Percentiles rank a stretch among this genome's conserved stretches.
These are phyloP conservation scores for Candida anutae DNA, from an alignment of 1,139 yeast genomes.

Conservation along the genomic window DNA sequence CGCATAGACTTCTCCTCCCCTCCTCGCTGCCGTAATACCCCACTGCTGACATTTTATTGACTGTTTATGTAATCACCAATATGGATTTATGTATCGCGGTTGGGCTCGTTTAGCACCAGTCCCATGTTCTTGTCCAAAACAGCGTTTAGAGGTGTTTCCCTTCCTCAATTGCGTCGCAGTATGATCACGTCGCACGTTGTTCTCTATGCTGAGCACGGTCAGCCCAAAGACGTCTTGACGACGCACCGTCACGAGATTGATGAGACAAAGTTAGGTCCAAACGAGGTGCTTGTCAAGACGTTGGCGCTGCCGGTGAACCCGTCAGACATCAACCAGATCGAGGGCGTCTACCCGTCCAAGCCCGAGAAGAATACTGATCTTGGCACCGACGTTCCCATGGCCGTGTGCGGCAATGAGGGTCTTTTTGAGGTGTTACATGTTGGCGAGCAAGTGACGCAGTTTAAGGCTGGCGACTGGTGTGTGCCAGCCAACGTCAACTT, in stretches of 20 bases:
- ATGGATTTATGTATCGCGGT: too few relatives aligned
- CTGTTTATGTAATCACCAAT: too few relatives aligned
- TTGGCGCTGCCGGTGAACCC: slow-evolving; percentile 92
- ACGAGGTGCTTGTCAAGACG: slow-evolving; percentile 49
- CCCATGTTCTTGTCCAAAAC: too few relatives aligned
- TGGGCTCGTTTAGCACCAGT: too few relatives aligned
- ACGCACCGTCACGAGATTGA: slow-evolving; percentile 47
- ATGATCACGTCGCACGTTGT: slow-evolving; percentile 54
- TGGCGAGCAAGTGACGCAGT: slow-evolving; percentile 46
- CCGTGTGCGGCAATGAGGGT: slow-evolving; percentile 92
- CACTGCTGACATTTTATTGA: too few relatives aligned
- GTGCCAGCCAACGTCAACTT: slow-evolving; percentile 75
- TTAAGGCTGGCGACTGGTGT: slow-evolving; percentile 81
- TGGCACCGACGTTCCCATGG: slow-evolving; percentile 55
- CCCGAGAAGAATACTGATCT: slow-evolving; percentile 47
- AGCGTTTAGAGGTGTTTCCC: too few relatives aligned
- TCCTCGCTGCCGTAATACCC: too few relatives aligned
- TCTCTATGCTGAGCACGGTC: slow-evolving; percentile 51
- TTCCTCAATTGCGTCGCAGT: slow-evolving; percentile 6
- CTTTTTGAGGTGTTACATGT: slow-evolving; percentile 72
- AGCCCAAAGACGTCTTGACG: slow-evolving; percentile 47
- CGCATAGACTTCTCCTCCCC: too few relatives aligned
- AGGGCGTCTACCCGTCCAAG: slow-evolving; percentile 88
- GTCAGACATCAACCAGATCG: slow-evolving; percentile 82
- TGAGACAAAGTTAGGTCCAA: slow-evolving; percentile 31